Conservation (phyloP, 805 yeast genomes). For the Hanseniaspora guilliermondii region DNA sequence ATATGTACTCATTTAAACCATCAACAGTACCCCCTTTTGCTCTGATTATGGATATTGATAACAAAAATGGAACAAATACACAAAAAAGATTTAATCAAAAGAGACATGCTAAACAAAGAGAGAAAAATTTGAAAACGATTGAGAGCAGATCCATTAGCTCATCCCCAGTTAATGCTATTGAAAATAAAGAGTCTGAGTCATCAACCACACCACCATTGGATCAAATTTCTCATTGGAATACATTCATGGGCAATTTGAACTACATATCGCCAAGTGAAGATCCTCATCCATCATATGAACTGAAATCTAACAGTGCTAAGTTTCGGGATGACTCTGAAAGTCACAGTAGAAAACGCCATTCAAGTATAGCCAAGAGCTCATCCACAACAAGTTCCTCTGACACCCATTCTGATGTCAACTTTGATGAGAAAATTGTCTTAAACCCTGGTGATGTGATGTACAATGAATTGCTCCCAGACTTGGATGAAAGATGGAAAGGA, state of each 20-base stretch:
- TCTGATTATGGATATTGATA: conserved; percentile 32
- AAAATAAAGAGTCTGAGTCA: not conserved
- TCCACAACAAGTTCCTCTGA: not conserved
- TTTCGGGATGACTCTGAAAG: not conserved
- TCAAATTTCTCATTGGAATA: conserved; percentile 1
- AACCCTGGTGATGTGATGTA: not conserved
- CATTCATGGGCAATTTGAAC: not conserved
- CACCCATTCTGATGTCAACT: not conserved
- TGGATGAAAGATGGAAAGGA: conserved; percentile 59
- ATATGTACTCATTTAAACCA: conserved; percentile 30
- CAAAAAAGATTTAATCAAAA: conserved; percentile 8
- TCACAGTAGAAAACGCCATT: not conserved
- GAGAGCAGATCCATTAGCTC: not conserved
- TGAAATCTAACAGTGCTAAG: not conserved
- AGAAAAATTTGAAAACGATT: not conserved
- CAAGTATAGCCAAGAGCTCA: not conserved
- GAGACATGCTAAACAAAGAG: conserved; percentile 4
- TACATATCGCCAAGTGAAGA: not conserved
- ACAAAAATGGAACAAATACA: conserved; percentile 1
- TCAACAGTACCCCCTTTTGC: conserved; percentile 53
- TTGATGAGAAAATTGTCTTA: not conserved
- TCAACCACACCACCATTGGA: not conserved
- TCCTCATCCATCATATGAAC: not conserved
- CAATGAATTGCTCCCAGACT: conserved; percentile 28
- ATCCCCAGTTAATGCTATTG: not conserved